phyloP scores from a whole-genome alignment of 2,329 filamentous ascomycete species.

The Aspergillus sclerotialis region DNA sequence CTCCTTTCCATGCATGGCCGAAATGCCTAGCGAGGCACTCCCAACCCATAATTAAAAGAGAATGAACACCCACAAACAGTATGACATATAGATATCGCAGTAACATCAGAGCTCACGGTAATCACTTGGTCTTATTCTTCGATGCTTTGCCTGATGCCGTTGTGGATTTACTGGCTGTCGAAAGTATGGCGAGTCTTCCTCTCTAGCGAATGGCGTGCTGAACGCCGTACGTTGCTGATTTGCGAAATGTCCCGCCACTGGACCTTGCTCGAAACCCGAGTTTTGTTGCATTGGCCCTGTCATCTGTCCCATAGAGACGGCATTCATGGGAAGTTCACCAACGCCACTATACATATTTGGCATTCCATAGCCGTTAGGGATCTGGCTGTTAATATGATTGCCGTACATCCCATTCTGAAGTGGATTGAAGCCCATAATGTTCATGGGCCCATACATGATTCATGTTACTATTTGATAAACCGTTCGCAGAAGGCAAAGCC shows the following conservation, averaged over 20 bases:
- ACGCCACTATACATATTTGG: constrained; percentile 30
- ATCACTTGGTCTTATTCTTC: constrained; percentile 77
- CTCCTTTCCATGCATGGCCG: no score
- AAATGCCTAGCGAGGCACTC: not conserved
- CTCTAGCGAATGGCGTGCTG: constrained; percentile 49
- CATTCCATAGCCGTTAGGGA: constrained; percentile 23
- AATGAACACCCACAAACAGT: not conserved
- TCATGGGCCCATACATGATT: constrained; percentile 40
- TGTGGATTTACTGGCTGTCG: constrained; percentile 93
- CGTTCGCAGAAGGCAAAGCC: constrained; percentile 22
- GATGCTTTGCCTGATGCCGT: constrained; percentile 74
- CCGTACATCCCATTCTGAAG: constrained; percentile 29
- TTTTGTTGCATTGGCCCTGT: constrained; percentile 22
- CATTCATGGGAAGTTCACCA: constrained; percentile 26
- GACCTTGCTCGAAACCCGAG: constrained; percentile 22
- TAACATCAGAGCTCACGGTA: constrained; percentile 66
- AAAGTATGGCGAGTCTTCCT: constrained; percentile 88
- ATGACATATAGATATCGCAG: constrained; percentile 2
- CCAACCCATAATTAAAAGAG: not conserved
- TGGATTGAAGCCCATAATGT: constrained; percentile 33
- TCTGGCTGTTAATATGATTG: constrained; percentile 22
- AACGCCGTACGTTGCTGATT: constrained; percentile 54
- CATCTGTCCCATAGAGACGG: constrained; percentile 30
- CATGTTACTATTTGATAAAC: constrained; percentile 26
- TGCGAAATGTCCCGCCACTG: constrained; percentile 40